Conservation (phyloP, 371 early-diverging fungal genomes). For the Fennellomyces sp. region DNA sequence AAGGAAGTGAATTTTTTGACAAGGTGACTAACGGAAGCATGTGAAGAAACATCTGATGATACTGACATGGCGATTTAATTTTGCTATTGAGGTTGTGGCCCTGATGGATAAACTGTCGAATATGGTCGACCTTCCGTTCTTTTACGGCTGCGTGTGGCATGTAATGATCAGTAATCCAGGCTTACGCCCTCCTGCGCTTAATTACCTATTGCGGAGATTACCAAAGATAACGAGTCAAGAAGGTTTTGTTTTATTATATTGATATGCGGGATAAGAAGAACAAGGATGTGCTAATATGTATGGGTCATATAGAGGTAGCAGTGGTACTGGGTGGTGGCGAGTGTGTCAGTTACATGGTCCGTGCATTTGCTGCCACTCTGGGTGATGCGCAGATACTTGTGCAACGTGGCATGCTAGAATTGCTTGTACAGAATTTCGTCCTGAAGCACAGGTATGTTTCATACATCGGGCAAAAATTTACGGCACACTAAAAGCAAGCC, state of each 20-base stretch:
- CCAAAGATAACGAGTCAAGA: slow-evolving; percentile 69
- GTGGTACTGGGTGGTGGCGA: slow-evolving; percentile 65
- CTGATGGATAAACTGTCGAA: slow-evolving; percentile 73
- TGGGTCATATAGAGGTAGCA: slow-evolving; percentile 55
- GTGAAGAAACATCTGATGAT: background rate
- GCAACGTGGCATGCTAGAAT: slow-evolving; percentile 83
- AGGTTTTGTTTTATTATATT: slow-evolving; percentile 40
- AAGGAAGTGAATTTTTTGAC: slow-evolving; percentile 86
- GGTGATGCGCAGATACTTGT: slow-evolving; percentile 79
- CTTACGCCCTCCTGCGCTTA: slow-evolving; percentile 73
- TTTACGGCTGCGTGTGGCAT: slow-evolving; percentile 84
- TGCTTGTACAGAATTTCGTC: slow-evolving; percentile 81
- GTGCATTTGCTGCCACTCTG: slow-evolving; percentile 77
- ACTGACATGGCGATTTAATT: background rate
- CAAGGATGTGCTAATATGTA: background rate
- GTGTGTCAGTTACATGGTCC: slow-evolving; percentile 72
- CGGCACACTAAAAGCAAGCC: too few species aligned
- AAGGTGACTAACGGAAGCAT: slow-evolving; percentile 30
- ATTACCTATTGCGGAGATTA: slow-evolving; percentile 76
- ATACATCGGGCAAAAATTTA: background rate
- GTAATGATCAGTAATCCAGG: slow-evolving; percentile 72
- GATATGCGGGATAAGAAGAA: background rate
- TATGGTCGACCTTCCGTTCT: slow-evolving; percentile 72
- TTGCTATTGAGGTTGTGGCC: slow-evolving; percentile 54
- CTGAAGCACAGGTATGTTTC: slow-evolving; percentile 59